Evolutionary conservation across 345 rosid genomes (phyloP).

Genomic region (Salix koriyanagi): DNA sequence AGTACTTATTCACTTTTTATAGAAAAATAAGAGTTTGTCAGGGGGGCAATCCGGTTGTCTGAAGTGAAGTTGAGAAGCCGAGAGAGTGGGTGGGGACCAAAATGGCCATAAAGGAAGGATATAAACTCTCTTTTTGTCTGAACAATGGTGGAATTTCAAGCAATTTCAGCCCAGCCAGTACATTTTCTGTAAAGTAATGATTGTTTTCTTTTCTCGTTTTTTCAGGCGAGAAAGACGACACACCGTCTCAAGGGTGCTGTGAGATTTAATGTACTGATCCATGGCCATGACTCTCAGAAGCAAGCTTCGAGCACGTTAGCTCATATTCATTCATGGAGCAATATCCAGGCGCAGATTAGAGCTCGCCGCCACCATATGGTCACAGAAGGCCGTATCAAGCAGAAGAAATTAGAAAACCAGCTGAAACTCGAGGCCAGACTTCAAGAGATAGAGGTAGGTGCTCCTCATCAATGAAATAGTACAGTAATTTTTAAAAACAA

Average conservation of each 20-base stretch:
- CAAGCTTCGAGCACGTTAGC: slow-evolving; percentile 52
- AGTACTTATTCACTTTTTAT: too few species aligned
- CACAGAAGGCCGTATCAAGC: slow-evolving; percentile 58
- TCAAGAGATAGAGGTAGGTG: slow-evolving; percentile 52
- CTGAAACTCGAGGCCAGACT: slow-evolving; percentile 72
- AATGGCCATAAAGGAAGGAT: background rate
- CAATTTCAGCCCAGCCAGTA: background rate
- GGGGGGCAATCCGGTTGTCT: too few species aligned
- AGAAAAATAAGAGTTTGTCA: too few species aligned
- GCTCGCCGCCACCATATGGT: slow-evolving; percentile 70
- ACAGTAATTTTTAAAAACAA: too few species aligned
- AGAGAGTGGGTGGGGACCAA: too few species aligned
- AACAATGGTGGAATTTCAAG: background rate
- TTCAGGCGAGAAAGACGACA: slow-evolving; percentile 55
- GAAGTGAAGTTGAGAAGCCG: too few species aligned
- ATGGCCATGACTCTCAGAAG: slow-evolving; percentile 44
- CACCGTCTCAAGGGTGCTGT: slow-evolving; percentile 44
- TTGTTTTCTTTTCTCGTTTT: background rate
- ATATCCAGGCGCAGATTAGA: slow-evolving; percentile 57
- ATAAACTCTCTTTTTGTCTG: too few species aligned
- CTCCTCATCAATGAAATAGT: background rate
- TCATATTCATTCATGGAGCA: slow-evolving; percentile 70
- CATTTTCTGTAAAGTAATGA: too few species aligned
- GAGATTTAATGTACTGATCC: slow-evolving; percentile 55
- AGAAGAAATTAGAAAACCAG: slow-evolving; percentile 63